Base-by-base conservation (phyloP, 148 eudicot species). In the Limonium bicolor region DNA sequence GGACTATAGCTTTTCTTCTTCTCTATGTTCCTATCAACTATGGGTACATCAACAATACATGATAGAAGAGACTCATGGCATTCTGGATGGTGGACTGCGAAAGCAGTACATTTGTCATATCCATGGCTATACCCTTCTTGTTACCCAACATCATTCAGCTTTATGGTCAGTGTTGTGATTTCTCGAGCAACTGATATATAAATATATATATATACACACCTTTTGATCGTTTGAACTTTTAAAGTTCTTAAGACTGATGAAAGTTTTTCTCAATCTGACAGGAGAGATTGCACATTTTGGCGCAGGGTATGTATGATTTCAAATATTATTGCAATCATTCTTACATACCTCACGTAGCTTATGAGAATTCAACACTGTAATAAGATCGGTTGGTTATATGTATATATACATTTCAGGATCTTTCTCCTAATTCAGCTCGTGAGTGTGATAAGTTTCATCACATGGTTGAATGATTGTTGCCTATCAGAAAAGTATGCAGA, bases 281-380 rank as follows among this genome's bases (percentile, higher is more conserved):
- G 95, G 95, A 41, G 70, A 71, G 30, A 28, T 80, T 17, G 95
- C 95, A n/a, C 95, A 85, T 64, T 80, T 85, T 60, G 95, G 95
- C 1, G 95, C 95, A 0, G 95, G 95, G 95, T 84, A 80, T 24
- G 47, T 23, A 8, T 24, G 7, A 31, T 10, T 42, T 17, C 26
- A 7, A 17, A 7, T 38, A 4, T 2, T 18, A 6, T 17, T 16
- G 1, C 3, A 4, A n/a, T n/a, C n/a, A n/a, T 42, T 42, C 28
- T 42, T 23, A 12, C 23, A 31, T 24, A 31, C 1, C 16, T 25
- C 7, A 13, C 9, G 5, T 10, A 13, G 5, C 10, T 1, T 37
- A 2, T 41, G 1, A 10, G 46, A 20, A 10, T 40, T 12, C 5
- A 23, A 24, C 7, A n/a, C n/a, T n/a, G n/a, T n/a, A n/a, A n/a